Evolutionary conservation across 179 eudicot genomes (phyloP), one percentile per base, ranked within the genome.

Genomic region (Spinacia oleracea): DNA sequence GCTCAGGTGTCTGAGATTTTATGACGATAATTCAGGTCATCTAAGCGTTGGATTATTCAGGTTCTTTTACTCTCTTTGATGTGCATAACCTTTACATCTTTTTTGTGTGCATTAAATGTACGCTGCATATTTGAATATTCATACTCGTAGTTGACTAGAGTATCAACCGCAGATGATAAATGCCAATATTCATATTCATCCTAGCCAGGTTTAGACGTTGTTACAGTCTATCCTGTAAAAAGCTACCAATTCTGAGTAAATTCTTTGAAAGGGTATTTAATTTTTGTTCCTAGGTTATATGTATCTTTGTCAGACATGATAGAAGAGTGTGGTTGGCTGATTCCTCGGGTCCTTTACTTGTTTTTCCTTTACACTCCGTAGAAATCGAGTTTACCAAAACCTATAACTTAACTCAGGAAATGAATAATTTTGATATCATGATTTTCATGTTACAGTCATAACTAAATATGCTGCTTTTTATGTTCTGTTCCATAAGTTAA

Each of bases 1-100:
- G 9, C 72, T 21, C 79, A 86, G 88, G 86, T 83, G 15, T 81
- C 81, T 20, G 83, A 83, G 83, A 81, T 86, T 72, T 79, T 83
- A 70, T 83, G 81, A 78, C 23, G 63, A 40, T 67, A 68, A 9
- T 23, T 74, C 76, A 32, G 21, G 71, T 43, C 62, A 78, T 64
- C 56, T 34, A 29, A 34, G 53, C 45, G 69, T 70, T 21, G 60
- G 76, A 60, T 38, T 32, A 64, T 71, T 71, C 79, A 75, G 85
- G 85, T 79, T 35, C 46, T 76, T 80, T n/a, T 62, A 14, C 63
- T 71, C 75, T 21, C 66, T 35, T 29, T 15, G 12, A 9, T 6
- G 20, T 66, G 46, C 67, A 43, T 27, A 34, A 35, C 8, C 42
- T 50, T 21, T 58, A 15, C 34, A 10, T 25, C 23, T 43, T 9